A percentile compares a stretch with the other conserved stretches of the same genome.
These are phyloP conservation scores for Kwoniella dendrophila DNA, from an alignment of 768 basidiomycete genomes.

Conservation along the genomic window DNA sequence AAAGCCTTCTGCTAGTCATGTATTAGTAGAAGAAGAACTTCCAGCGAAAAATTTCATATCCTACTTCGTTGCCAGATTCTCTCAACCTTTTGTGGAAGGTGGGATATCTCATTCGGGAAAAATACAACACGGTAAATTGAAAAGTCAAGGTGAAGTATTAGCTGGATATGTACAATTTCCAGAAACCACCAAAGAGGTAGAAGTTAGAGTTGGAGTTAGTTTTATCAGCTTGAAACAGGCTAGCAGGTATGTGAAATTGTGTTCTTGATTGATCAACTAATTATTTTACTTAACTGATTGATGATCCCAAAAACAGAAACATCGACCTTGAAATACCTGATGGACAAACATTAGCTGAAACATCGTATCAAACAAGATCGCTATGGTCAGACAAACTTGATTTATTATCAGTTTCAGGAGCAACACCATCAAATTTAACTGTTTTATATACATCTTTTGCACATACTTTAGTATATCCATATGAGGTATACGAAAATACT, in stretches of 20 bases:
- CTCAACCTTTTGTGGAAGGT: slow-evolving; percentile 58
- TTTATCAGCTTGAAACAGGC: slow-evolving; percentile 75
- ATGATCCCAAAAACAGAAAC: slow-evolving; percentile 51
- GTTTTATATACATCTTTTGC: slow-evolving; percentile 64
- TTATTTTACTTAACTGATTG: background rate
- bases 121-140: slow-evolving; percentile 45
- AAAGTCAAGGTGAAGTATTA: slow-evolving; percentile 61
- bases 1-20: no score
- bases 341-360: slow-evolving; percentile 61
- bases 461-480: slow-evolving; percentile 65
- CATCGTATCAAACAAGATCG: slow-evolving; percentile 60
- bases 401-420: slow-evolving; percentile 62
- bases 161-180: slow-evolving; percentile 57
- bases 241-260: slow-evolving; percentile 42
- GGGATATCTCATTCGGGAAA: slow-evolving; percentile 63
- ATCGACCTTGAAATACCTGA: slow-evolving; percentile 62
- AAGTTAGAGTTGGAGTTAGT: slow-evolving; percentile 69
- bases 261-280: background rate
- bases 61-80: slow-evolving; percentile 60
- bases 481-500: slow-evolving; percentile 67
- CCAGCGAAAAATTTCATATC: slow-evolving; percentile 56
- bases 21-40: slow-evolving; percentile 38
- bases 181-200: slow-evolving; percentile 55
- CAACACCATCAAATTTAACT: slow-evolving; percentile 60
- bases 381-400: slow-evolving; percentile 67